Conservation (phyloP, 2,329 filamentous ascomycete genomes). For the Coniella lustricola region DNA sequence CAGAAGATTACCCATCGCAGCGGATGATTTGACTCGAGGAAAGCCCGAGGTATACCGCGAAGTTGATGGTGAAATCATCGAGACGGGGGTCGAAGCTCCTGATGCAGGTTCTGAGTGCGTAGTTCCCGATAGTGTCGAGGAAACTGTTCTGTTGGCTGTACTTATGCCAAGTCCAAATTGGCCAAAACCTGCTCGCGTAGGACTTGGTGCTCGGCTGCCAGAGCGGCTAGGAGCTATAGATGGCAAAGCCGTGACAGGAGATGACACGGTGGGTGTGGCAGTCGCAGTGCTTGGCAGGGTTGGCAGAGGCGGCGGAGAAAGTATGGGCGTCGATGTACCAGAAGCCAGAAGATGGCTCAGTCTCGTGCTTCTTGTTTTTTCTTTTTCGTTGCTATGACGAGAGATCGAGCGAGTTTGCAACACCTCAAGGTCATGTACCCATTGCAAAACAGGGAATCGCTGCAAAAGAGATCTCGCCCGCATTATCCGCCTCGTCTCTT, state of each 20-base stretch:
- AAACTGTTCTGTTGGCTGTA: neutral
- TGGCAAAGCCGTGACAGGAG: constrained; percentile 4
- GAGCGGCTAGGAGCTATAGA: constrained; percentile 2
- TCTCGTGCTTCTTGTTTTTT: neutral
- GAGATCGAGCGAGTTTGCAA: constrained; percentile 50
- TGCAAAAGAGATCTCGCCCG: constrained; percentile 56
- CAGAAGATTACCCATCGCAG: constrained; percentile 7
- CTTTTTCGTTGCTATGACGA: constrained; percentile 4
- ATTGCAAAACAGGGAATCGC: constrained; percentile 58
- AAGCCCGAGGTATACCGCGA: neutral
- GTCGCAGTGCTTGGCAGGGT: constrained; percentile 10
- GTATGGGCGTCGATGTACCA: neutral
- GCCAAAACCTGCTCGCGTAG: neutral
- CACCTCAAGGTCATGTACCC: constrained; percentile 56
- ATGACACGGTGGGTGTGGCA: neutral
- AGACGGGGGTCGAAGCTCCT: constrained; percentile 1
- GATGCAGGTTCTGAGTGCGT: constrained; percentile 5
- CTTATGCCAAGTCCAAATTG: neutral
- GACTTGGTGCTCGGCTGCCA: constrained; percentile 11
- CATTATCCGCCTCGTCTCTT: constrained; percentile 51
- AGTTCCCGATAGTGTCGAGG: neutral
- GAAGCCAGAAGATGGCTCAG: constrained; percentile 7
- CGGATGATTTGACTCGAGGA: neutral
- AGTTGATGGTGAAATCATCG: neutral
- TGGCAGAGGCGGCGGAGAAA: neutral